phyloP scores from a whole-genome alignment of 2,329 filamentous ascomycete species.

The Alternaria panax region DNA sequence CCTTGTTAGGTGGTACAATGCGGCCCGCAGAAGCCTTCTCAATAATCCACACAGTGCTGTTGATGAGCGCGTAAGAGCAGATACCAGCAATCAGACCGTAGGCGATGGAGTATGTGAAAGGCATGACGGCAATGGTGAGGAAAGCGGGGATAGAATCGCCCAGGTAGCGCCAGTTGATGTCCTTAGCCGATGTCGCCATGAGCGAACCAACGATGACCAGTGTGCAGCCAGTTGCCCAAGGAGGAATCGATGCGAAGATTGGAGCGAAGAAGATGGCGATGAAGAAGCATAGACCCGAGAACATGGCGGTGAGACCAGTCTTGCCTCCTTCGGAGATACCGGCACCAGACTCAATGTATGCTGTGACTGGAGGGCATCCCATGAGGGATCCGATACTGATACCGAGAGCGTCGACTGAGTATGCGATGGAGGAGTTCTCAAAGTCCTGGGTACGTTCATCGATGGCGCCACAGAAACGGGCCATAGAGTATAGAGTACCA shows the following conservation, averaged over 20 bases:
- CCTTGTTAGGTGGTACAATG: slow-evolving; percentile 76
- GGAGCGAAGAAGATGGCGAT: slow-evolving; percentile 88
- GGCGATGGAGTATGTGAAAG: slow-evolving; percentile 88
- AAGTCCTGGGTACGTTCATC: slow-evolving; percentile 87
- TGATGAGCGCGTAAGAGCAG: slow-evolving; percentile 77
- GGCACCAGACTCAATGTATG: slow-evolving; percentile 88
- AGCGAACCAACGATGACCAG: slow-evolving; percentile 86
- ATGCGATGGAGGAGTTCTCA: slow-evolving; percentile 82
- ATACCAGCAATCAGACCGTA: slow-evolving; percentile 86
- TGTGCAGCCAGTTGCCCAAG: slow-evolving; percentile 90
- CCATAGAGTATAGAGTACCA: slow-evolving; percentile 89
- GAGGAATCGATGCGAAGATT: slow-evolving; percentile 87
- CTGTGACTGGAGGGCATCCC: slow-evolving; percentile 81
- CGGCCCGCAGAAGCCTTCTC: slow-evolving; percentile 71
- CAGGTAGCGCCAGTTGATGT: slow-evolving; percentile 86
- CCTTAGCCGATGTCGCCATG: slow-evolving; percentile 79
- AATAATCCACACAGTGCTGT: slow-evolving; percentile 73
- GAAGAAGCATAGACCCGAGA: slow-evolving; percentile 78
- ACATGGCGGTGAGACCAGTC: slow-evolving; percentile 83
- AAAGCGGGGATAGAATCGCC: slow-evolving; percentile 87
- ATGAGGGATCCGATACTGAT: slow-evolving; percentile 83
- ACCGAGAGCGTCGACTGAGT: slow-evolving; percentile 81
- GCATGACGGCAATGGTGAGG: slow-evolving; percentile 84
- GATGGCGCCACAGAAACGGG: slow-evolving; percentile 79
- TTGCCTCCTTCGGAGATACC: slow-evolving; percentile 88